Conservation (phyloP, 805 yeast genomes). For the Dipodascus geniculatus region DNA sequence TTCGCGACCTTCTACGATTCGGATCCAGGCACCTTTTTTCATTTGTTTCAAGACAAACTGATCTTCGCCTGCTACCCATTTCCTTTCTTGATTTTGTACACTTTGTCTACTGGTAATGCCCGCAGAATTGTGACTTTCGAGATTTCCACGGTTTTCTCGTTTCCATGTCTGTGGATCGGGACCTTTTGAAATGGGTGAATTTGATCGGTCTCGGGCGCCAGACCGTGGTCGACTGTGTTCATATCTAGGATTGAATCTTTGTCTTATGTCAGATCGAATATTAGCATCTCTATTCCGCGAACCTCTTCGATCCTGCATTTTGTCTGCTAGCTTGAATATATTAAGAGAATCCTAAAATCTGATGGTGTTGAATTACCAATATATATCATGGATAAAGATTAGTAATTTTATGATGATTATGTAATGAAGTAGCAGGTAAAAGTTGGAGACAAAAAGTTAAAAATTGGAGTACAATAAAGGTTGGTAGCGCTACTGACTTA, state of each 20-base stretch:
- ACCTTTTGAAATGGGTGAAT: background rate
- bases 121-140: too few relatives aligned
- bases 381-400: too few relatives aligned
- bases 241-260: background rate
- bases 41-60: constrained; percentile 20
- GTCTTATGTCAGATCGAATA: background rate
- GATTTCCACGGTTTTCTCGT: background rate
- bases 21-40: constrained; percentile 20
- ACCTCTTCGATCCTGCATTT: background rate
- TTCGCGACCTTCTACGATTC: constrained; percentile 19
- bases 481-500: too few relatives aligned
- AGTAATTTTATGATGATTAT: too few relatives aligned
- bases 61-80: constrained; percentile 23
- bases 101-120: too few relatives aligned
- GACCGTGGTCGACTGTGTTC: too few relatives aligned
- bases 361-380: too few relatives aligned
- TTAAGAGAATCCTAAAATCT: too few relatives aligned
- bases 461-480: too few relatives aligned
- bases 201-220: background rate
- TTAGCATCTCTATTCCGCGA: background rate
- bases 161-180: background rate
- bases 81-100: constrained; percentile 1
- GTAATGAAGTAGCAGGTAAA: too few relatives aligned
- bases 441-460: too few relatives aligned
- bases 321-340: background rate